A percentile compares a stretch with the other conserved stretches of the same genome.
phyloP scores from a whole-genome alignment of 805 yeast species.

The Saccharomycopsis fermentans region DNA sequence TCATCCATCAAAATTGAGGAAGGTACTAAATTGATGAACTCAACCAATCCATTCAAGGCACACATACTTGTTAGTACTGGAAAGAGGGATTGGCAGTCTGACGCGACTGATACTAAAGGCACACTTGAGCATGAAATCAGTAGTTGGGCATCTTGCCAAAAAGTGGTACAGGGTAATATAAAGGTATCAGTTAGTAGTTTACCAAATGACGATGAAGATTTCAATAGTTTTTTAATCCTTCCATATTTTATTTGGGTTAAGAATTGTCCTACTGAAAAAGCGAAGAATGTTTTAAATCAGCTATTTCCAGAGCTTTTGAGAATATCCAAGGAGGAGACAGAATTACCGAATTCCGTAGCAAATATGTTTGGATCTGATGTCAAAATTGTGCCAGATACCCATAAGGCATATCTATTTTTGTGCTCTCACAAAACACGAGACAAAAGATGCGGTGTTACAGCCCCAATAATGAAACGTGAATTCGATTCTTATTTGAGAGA shows the following conservation, averaged over 20 bases:
- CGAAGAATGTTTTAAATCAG: constrained; percentile 33
- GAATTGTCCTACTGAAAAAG: constrained; percentile 36
- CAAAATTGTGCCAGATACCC: constrained; percentile 30
- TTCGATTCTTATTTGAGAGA: constrained; percentile 66
- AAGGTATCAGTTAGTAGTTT: constrained; percentile 48
- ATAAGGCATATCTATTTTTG: constrained; percentile 47
- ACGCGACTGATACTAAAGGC: constrained; percentile 43
- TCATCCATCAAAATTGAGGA: constrained; percentile 35
- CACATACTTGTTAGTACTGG: constrained; percentile 82
- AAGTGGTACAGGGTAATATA: constrained; percentile 24
- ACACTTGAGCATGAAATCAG: constrained; percentile 38
- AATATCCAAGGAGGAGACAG: constrained; percentile 24
- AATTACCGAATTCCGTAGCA: constrained; percentile 1
- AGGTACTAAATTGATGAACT: constrained; percentile 48
- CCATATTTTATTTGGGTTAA: constrained; percentile 69
- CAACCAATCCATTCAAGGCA: constrained; percentile 57
- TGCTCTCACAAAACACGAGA: constrained; percentile 92
- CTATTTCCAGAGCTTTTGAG: constrained; percentile 34
- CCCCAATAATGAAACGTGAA: constrained; percentile 78
- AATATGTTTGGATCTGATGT: constrained; percentile 22
- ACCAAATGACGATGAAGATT: constrained; percentile 37
- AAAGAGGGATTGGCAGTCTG: constrained; percentile 73
- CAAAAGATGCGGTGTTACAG: constrained; percentile 87
- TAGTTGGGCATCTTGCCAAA: constrained; percentile 29
- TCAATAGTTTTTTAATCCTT: constrained; percentile 48